phyloP scores from a whole-genome alignment of 169 alveolate species.

The Plasmodium ovale region DNA sequence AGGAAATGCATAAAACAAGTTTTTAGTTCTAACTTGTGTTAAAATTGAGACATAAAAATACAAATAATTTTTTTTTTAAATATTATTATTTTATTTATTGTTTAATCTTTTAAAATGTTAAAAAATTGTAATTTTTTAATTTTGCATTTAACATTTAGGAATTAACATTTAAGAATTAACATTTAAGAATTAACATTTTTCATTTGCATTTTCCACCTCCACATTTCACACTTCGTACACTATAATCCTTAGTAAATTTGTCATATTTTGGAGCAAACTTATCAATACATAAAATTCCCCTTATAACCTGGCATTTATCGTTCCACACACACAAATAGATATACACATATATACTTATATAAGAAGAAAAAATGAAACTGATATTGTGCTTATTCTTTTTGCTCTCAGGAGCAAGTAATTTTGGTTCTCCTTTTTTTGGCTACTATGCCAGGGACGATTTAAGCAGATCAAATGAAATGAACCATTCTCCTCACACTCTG shows the following conservation, averaged over 20 bases:
- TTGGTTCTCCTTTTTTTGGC: slow-evolving; percentile 1
- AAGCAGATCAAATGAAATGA: not conserved
- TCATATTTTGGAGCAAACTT: not conserved
- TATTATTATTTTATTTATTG: not conserved
- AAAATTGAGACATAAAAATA: no score
- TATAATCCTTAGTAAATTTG: not conserved
- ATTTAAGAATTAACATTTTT: no score
- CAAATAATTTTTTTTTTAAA: not conserved
- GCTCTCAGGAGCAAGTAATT: slow-evolving; percentile 42
- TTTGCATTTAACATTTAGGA: no score
- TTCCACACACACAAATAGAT: not conserved
- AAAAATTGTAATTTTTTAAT: no score
- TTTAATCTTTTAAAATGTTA: not conserved
- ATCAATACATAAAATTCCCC: not conserved
- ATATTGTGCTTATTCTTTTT: slow-evolving; percentile 22
- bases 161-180: not conserved
- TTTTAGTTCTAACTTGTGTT: not conserved
- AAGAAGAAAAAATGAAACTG: slow-evolving; percentile 31
- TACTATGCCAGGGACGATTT: slow-evolving; percentile 6
- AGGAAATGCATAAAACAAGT: not conserved
- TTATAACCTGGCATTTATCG: not conserved
- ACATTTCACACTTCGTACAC: not conserved
- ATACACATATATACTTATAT: not conserved
- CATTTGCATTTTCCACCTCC: no score
- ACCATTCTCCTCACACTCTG: not conserved